Evolutionary conservation across 768 basidiomycete species (phyloP).

Genomic region (Pisolithus albus): DNA sequence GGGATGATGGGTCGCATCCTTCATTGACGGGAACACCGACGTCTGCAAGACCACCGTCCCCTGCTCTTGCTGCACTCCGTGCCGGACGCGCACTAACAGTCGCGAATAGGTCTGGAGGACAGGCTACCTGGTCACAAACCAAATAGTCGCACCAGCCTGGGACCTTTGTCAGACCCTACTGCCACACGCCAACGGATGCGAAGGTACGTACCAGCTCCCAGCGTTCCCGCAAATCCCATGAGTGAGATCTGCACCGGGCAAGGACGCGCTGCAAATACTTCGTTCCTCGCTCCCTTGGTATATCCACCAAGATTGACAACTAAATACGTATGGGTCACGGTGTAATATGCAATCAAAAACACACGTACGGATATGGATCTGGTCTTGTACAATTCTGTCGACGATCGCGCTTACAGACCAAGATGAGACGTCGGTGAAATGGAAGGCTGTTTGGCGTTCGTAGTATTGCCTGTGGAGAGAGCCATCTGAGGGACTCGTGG

Average conservation of each 20-base stretch:
- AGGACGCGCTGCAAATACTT: conserved; percentile 44
- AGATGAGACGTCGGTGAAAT: conserved; percentile 37
- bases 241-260: conserved; percentile 43
- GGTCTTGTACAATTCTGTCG: conserved; percentile 34
- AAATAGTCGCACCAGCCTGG: conserved; percentile 45
- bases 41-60: conserved; percentile 8
- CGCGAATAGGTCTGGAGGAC: conserved; percentile 35
- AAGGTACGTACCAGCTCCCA: conserved; percentile 28
- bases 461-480: conserved; percentile 39
- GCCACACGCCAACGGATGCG: not conserved
- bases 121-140: conserved; percentile 37
- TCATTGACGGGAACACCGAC: conserved; percentile 31
- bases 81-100: conserved; percentile 23
- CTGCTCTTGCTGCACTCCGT: not conserved
- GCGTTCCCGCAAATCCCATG: conserved; percentile 47
- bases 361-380: conserved; percentile 40
- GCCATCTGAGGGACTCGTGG: conserved; percentile 42
- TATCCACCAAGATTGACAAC: conserved; percentile 44
- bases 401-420: conserved; percentile 32
- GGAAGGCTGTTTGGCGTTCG: conserved; percentile 29
- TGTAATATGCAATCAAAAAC: not conserved
- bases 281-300: conserved; percentile 46
- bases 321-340: conserved; percentile 8
- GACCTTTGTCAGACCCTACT: not conserved
- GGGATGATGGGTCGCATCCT: conserved; percentile 36